Conservation (phyloP, 441 rosid species). For the Capsella rubella region DNA sequence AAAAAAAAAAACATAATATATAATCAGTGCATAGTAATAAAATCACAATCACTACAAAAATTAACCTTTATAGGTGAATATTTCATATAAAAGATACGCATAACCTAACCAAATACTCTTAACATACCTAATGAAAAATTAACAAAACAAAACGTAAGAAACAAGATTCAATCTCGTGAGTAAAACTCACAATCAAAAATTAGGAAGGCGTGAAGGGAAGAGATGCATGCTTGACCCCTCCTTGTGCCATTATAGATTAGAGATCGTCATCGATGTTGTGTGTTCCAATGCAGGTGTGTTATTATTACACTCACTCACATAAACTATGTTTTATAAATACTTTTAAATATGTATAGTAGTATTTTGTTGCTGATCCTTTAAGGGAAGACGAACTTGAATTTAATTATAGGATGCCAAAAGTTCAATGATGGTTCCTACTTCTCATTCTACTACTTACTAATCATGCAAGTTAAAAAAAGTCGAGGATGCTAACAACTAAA, state of each 20-base stretch:
- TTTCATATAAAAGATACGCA: too few relatives aligned
- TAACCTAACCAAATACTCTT: too few relatives aligned
- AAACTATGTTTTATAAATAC: background rate
- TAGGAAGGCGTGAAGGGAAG: constrained; percentile 43
- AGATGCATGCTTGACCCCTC: constrained; percentile 48
- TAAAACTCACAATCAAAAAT: constrained; percentile 26
- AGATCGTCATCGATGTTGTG: constrained; percentile 20
- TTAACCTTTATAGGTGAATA: too few relatives aligned
- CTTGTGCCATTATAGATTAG: constrained; percentile 26
- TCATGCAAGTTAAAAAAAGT: constrained; percentile 28
- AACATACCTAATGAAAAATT: too few relatives aligned
- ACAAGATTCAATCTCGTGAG: constrained; percentile 36
- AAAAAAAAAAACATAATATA: too few relatives aligned
- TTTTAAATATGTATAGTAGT: background rate
- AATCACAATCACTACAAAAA: too few relatives aligned
- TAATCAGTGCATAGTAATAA: too few relatives aligned
- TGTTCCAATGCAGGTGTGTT: constrained; percentile 34
- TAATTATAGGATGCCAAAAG: constrained; percentile 33
- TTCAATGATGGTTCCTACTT: constrained; percentile 39
- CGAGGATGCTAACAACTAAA: constrained; percentile 21
- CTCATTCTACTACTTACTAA: constrained; percentile 33
- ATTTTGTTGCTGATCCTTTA: constrained; percentile 42
- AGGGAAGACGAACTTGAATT: constrained; percentile 38
- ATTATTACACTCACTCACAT: constrained; percentile 43
- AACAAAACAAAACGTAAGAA: constrained; percentile 39